phyloP scores from a whole-genome alignment of 2,329 filamentous ascomycete genomes.

The Raffaelea arxii region DNA sequence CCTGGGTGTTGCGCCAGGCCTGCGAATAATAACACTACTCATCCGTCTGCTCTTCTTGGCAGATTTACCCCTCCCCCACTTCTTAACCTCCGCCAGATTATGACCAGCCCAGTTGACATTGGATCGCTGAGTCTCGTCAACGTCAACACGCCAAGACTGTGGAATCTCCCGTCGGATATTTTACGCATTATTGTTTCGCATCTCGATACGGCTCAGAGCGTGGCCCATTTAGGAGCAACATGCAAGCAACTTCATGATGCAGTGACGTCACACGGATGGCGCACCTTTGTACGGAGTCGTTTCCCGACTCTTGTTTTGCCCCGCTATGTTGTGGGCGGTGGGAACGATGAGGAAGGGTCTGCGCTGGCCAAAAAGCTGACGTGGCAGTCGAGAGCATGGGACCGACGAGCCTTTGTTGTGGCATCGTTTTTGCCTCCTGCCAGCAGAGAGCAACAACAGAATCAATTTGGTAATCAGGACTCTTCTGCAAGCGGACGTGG shows the following conservation, averaged over 20 bases:
- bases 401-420: slow-evolving; percentile 32
- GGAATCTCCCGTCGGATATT: slow-evolving; percentile 16
- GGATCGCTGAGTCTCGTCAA: neutral
- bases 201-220: slow-evolving; percentile 36
- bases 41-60: too few relatives aligned
- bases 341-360: slow-evolving; percentile 21
- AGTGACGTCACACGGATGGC: slow-evolving; percentile 36
- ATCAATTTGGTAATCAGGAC: neutral
- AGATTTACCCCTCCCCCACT: too few relatives aligned
- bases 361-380: slow-evolving; percentile 34
- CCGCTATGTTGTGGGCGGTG: slow-evolving; percentile 7
- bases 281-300: slow-evolving; percentile 33
- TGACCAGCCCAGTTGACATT: neutral
- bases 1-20: too few relatives aligned
- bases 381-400: slow-evolving; percentile 43
- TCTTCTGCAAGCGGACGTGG: slow-evolving; percentile 17
- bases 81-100: neutral
- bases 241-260: slow-evolving; percentile 28
- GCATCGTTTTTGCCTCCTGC: slow-evolving; percentile 18
- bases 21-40: too few relatives aligned
- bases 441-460: neutral
- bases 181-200: slow-evolving; percentile 37
- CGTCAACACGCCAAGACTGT: neutral
- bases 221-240: slow-evolving; percentile 30
- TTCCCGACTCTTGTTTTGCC: slow-evolving; percentile 32